These are phyloP conservation scores for Antrodiella citrinella DNA, from an alignment of 768 basidiomycete genomes.

Conservation along the genomic window DNA sequence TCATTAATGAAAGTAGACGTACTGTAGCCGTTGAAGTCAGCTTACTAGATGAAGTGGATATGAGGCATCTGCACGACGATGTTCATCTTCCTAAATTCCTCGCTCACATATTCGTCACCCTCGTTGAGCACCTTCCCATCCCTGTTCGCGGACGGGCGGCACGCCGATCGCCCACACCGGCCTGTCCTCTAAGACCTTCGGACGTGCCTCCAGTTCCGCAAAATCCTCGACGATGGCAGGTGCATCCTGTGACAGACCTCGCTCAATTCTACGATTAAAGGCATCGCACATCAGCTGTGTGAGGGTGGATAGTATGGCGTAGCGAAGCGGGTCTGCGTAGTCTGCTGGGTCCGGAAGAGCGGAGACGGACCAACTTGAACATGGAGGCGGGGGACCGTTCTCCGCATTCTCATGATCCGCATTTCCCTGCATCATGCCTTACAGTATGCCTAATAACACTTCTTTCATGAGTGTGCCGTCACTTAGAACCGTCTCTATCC, in stretches of 20 bases:
- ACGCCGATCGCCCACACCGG: conserved; percentile 18
- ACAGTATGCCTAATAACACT: too few species aligned
- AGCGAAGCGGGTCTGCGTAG: background rate
- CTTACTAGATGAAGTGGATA: background rate
- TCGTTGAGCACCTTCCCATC: background rate
- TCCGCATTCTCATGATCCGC: too few species aligned
- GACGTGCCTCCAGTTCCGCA: conserved; percentile 21
- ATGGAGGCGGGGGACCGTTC: too few species aligned
- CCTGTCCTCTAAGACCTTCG: conserved; percentile 21
- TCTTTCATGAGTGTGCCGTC: too few species aligned
- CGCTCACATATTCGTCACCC: background rate
- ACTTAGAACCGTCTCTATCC: too few species aligned
- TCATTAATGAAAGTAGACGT: too few species aligned
- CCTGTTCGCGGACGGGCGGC: background rate
- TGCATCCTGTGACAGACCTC: conserved; percentile 25
- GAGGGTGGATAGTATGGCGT: background rate
- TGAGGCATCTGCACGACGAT: background rate
- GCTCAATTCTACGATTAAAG: conserved; percentile 14
- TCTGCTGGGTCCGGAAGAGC: background rate
- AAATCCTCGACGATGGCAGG: conserved; percentile 26
- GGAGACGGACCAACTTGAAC: background rate
- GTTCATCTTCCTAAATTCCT: background rate
- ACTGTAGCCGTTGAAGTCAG: too few species aligned
- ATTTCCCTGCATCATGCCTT: too few species aligned
- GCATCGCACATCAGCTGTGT: background rate